Evolutionary conservation across 1,284 basidiomycete genomes (phyloP).

Genomic region (Sporisorium sorghi): DNA sequence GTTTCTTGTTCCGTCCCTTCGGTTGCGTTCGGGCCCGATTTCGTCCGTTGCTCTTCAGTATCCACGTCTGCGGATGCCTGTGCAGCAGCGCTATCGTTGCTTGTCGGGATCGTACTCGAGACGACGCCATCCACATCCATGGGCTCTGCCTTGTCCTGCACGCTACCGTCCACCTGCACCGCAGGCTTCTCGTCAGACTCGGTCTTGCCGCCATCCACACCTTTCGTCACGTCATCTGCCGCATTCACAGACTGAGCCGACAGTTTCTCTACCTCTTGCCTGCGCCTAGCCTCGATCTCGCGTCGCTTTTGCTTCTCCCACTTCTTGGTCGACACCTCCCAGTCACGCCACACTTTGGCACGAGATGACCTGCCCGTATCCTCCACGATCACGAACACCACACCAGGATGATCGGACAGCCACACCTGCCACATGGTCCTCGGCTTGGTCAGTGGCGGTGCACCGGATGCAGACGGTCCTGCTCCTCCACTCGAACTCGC

Average conservation of each 20-base stretch:
- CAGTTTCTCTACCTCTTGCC: slow-evolving; percentile 5
- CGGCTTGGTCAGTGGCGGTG: slow-evolving; percentile 47
- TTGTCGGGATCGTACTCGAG: neutral
- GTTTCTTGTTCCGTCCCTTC: slow-evolving; percentile 8
- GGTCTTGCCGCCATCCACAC: neutral
- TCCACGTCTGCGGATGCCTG: neutral
- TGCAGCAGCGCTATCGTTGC: neutral
- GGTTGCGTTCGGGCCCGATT: neutral
- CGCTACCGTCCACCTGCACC: neutral
- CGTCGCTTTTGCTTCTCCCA: slow-evolving; percentile 40
- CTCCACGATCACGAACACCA: slow-evolving; percentile 54
- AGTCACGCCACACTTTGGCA: slow-evolving; percentile 48
- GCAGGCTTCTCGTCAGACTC: neutral
- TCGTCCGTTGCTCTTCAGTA: neutral
- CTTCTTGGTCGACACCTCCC: slow-evolving; percentile 39
- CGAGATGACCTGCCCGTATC: slow-evolving; percentile 47
- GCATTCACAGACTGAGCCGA: neutral
- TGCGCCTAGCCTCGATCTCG: slow-evolving; percentile 23
- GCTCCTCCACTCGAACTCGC: slow-evolving; percentile 9
- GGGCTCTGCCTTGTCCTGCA: slow-evolving; percentile 8
- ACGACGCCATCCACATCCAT: slow-evolving; percentile 39
- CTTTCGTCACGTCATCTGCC: neutral
- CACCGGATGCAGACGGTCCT: slow-evolving; percentile 28
- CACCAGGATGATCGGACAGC: slow-evolving; percentile 47
- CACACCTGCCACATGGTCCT: slow-evolving; percentile 54